Evolutionary conservation across 345 rosid species (phyloP), one percentile per base, ranked within the genome.

Genomic region (Syzygium aromaticum): DNA sequence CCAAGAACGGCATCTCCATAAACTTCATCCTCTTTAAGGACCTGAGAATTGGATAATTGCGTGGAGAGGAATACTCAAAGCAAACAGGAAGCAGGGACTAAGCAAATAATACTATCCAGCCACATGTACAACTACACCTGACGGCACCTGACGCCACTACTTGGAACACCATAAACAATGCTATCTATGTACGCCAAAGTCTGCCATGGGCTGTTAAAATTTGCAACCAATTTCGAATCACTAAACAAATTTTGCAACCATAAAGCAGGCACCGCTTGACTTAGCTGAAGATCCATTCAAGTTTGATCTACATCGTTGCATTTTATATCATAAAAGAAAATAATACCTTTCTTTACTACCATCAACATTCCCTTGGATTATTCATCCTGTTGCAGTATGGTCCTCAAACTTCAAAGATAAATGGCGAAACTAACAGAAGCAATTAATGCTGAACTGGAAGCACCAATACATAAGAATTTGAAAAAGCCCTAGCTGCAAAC

Each of bases 1-100:
- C 95, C 94, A 7, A 98, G 89, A 89, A 95, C 91, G 5, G 95
- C 91, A 91, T 98, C 99, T 63, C 98, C 97, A 89, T 98, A 98
- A 77, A 87, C 90, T 91, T 95, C 93, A 89, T 96, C 95, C 87
- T 92, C 86, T 90, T 97, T 94, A 86, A 97, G 93, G 89, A 97
- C 92, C 99, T 95, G 38, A 63, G 87, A 16, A 57, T 46, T 38
- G 85, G 86, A 38, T 84, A 9, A 27, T 2, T 80, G 86, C 28
- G 77, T 85, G 67, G 77, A 54, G 78, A 80, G 3, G 56, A 91
- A 53, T 30, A 78, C 43, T 40, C 43, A 6, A 40, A 40, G 43
- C 43, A 40, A 40, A 4, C 43, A 40, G 43, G 43, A 40, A 8
- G 57, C 67, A 88, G 78, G 85, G 80, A 46, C 49, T 87, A 52